Percentiles rank a stretch among this genome's conserved stretches.
phyloP scores from a whole-genome alignment of 2,329 filamentous ascomycete species.

The Trichoderma sp. region DNA sequence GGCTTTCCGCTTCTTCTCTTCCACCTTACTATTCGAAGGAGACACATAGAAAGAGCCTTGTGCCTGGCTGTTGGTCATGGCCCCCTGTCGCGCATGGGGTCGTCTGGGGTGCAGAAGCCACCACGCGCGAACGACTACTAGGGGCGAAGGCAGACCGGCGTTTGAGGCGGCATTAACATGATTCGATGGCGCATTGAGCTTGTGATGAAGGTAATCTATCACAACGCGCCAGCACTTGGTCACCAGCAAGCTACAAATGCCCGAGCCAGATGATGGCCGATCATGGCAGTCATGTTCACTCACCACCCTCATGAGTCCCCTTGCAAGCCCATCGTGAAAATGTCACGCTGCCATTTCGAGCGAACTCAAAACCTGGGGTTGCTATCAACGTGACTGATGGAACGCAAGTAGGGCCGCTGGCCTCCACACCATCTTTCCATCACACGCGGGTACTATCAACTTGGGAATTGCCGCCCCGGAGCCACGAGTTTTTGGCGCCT shows the following conservation, averaged over 20 bases:
- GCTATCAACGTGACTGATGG: constrained; percentile 1
- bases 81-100: neutral
- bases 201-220: constrained; percentile 13
- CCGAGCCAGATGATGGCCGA: constrained; percentile 11
- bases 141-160: neutral
- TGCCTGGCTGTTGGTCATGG: constrained; percentile 11
- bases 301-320: constrained; percentile 1
- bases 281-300: neutral
- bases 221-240: neutral
- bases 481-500: constrained; percentile 12
- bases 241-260: neutral
- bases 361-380: constrained; percentile 1
- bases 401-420: neutral
- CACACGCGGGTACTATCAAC: neutral
- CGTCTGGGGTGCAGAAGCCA: constrained; percentile 20
- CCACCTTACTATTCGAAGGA: neutral
- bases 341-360: neutral
- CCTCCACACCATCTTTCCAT: constrained; percentile 3
- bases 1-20: neutral
- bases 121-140: neutral
- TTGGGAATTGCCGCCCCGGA: constrained; percentile 1
- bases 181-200: constrained; percentile 10
- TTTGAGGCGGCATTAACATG: constrained; percentile 17
- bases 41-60: neutral
- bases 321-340: neutral